phyloP scores from a whole-genome alignment of 2,329 filamentous ascomycete genomes.

The Allantophomopsis cytisporea region DNA sequence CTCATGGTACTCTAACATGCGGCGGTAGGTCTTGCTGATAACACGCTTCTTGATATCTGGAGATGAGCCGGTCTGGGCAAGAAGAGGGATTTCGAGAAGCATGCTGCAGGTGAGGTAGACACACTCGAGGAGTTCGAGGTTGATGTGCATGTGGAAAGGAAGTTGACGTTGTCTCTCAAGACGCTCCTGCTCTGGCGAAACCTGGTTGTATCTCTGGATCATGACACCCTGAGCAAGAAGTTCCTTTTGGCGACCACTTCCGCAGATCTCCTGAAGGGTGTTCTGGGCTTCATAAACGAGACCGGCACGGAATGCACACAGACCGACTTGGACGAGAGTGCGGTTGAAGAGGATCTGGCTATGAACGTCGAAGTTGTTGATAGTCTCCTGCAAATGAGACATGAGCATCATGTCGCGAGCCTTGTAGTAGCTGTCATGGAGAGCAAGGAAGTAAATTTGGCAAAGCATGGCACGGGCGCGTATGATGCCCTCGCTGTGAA shows the following conservation, averaged over 20 bases:
- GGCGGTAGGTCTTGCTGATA: conserved; percentile 98
- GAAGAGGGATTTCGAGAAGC: conserved; percentile 93
- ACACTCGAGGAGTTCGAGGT: conserved; percentile 93
- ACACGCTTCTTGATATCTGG: conserved; percentile 95
- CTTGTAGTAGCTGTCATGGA: conserved; percentile 97
- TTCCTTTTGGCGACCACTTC: conserved; percentile 95
- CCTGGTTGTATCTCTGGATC: conserved; percentile 92
- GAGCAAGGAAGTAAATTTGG: conserved; percentile 95
- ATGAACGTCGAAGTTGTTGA: conserved; percentile 89
- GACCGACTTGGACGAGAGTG: conserved; percentile 91
- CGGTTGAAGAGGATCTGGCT: conserved; percentile 98
- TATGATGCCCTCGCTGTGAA: conserved; percentile 89
- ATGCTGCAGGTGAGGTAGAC: conserved; percentile 98
- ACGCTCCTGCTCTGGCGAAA: conserved; percentile 94
- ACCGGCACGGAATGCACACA: conserved; percentile 94
- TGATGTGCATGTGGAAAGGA: conserved; percentile 99
- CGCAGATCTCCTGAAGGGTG: conserved; percentile 95
- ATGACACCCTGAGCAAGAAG: conserved; percentile 95
- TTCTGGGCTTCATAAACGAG: conserved; percentile 96
- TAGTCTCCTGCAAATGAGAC: conserved; percentile 97
- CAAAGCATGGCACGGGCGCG: conserved; percentile 94
- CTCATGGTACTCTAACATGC: conserved; percentile 99
- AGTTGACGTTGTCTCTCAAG: conserved; percentile 94
- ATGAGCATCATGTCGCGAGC: conserved; percentile 99
- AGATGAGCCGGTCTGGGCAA: conserved; percentile 92